Percentiles rank a stretch among this genome's conserved stretches.
Evolutionary conservation across 78 protist species (phyloP).

Genomic region (Dictyostelium purpureum): DNA sequence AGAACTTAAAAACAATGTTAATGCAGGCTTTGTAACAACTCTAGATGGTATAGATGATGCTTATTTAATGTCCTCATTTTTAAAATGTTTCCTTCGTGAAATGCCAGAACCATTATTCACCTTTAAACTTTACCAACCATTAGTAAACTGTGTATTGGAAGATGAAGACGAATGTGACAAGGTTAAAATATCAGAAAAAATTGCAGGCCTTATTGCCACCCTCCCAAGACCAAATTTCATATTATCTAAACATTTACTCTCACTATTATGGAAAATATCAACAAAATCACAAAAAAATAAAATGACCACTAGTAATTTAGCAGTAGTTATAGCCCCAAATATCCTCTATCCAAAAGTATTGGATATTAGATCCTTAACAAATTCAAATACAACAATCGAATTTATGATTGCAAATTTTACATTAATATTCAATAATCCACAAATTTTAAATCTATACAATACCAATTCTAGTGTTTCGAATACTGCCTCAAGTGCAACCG

Average conservation of each 20-base stretch:
- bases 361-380: slow-evolving; percentile 42
- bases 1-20: slow-evolving; percentile 1
- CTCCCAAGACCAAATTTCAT: slow-evolving; percentile 15
- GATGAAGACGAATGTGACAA: slow-evolving; percentile 21
- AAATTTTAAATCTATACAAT: neutral
- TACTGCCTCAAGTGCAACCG: neutral
- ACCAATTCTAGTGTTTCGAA: no score
- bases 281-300: slow-evolving; percentile 9
- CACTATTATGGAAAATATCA: slow-evolving; percentile 13
- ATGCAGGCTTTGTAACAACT: neutral
- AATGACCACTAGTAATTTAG: slow-evolving; percentile 55
- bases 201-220: neutral
- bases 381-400: slow-evolving; percentile 51
- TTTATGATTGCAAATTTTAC: slow-evolving; percentile 40
- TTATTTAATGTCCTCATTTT: slow-evolving; percentile 13
- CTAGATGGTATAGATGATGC: slow-evolving; percentile 46
- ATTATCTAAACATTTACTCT: neutral
- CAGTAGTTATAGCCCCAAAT: slow-evolving; percentile 52
- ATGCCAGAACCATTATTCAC: slow-evolving; percentile 59
- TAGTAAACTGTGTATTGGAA: slow-evolving; percentile 1
- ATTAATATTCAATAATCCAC: slow-evolving; percentile 3
- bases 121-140: slow-evolving; percentile 11
- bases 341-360: slow-evolving; percentile 43
- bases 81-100: slow-evolving; percentile 42
- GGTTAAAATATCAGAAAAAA: neutral